Percentiles rank a stretch among this genome's conserved stretches.
Conservation (phyloP, 2,329 filamentous ascomycete genomes). For the Xenoacremonium recifei region DNA sequence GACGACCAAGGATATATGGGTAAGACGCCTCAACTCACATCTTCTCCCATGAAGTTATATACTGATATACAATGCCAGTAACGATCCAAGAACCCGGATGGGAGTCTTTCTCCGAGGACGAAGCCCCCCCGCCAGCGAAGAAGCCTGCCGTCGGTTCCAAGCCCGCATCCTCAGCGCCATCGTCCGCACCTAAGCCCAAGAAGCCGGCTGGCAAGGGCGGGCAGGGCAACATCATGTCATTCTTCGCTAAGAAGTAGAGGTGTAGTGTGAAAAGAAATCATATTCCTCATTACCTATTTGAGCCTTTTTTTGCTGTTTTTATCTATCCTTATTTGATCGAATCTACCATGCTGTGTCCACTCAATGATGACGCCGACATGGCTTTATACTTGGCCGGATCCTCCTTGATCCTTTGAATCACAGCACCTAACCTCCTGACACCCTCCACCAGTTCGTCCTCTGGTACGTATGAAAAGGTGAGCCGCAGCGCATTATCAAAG, state of each 20-base stretch:
- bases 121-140: conserved; percentile 56
- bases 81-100: conserved; percentile 81
- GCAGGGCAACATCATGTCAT: conserved; percentile 87
- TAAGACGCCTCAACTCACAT: conserved; percentile 43
- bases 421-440: conserved; percentile 57
- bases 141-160: conserved; percentile 50
- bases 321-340: conserved; percentile 21
- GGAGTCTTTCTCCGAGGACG: conserved; percentile 94
- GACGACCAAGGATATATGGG: conserved; percentile 90
- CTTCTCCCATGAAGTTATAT: conserved; percentile 11
- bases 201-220: conserved; percentile 58
- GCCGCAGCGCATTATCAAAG: conserved; percentile 60
- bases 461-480: conserved; percentile 74
- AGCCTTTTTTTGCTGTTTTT: background rate
- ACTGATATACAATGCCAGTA: conserved; percentile 51
- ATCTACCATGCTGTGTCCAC: conserved; percentile 28
- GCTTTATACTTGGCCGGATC: conserved; percentile 27
- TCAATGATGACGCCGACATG: conserved; percentile 50
- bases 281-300: background rate
- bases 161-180: conserved; percentile 45
- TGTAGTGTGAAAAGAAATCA: background rate
- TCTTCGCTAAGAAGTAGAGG: conserved; percentile 76
- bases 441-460: conserved; percentile 66
- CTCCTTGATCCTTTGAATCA: conserved; percentile 35
- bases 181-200: conserved; percentile 50